Conservation (phyloP, 805 yeast species). For the Sugiyamaella smithiae region DNA sequence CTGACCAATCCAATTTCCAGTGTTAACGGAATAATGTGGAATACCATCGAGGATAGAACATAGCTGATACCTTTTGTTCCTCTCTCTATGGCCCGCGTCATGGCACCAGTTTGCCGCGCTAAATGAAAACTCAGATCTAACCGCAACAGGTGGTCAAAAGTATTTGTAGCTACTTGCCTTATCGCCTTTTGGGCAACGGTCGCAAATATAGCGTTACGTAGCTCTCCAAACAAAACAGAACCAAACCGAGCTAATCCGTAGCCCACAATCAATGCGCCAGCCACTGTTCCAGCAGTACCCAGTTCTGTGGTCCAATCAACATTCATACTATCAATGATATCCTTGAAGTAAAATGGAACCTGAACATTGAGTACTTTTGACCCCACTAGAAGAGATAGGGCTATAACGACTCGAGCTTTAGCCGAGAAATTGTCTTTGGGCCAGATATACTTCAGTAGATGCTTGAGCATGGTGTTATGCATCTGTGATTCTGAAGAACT, state of each 20-base stretch:
- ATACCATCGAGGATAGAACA: constrained; percentile 94
- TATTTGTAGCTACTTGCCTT: constrained; percentile 80
- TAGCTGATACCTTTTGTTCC: constrained; percentile 97
- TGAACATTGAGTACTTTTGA: constrained; percentile 89
- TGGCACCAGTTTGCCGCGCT: constrained; percentile 90
- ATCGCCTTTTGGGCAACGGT: constrained; percentile 94
- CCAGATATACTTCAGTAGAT: constrained; percentile 36
- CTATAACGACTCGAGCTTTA: constrained; percentile 70
- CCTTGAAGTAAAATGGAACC: constrained; percentile 91
- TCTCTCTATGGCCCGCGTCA: constrained; percentile 93
- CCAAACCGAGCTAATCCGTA: constrained; percentile 95
- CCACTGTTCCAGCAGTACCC: constrained; percentile 58
- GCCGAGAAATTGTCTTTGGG: constrained; percentile 36
- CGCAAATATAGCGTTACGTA: constrained; percentile 93
- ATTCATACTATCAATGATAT: constrained; percentile 88
- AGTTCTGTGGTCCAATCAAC: constrained; percentile 78
- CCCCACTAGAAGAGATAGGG: constrained; percentile 67
- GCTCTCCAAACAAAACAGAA: constrained; percentile 89
- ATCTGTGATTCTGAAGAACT: constrained; percentile 10
- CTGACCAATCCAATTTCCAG: constrained; percentile 92
- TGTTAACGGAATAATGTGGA: constrained; percentile 89
- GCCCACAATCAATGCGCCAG: constrained; percentile 68
- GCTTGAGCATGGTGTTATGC: constrained; percentile 26
- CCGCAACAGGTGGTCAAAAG: constrained; percentile 77
- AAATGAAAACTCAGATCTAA: constrained; percentile 89